Conservation (phyloP, 2,329 filamentous ascomycete species). For the Fusarium palustre region DNA sequence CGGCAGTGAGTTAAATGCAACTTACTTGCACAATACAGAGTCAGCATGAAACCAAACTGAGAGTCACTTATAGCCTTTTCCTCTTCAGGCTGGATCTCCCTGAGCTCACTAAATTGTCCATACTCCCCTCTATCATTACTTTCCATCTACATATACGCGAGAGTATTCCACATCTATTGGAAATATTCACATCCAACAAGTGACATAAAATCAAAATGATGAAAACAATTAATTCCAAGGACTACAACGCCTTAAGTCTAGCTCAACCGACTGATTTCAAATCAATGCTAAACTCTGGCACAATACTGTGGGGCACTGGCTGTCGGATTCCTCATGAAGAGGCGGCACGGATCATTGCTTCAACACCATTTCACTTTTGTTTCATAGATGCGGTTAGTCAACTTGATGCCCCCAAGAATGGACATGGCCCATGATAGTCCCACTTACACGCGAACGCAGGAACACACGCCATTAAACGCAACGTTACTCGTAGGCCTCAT, state of each 20-base stretch:
- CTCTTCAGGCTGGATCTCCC: too few species aligned
- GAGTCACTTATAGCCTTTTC: too few species aligned
- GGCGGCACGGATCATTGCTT: constrained; percentile 12
- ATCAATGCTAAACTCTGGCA: constrained; percentile 7
- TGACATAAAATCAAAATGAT: neutral
- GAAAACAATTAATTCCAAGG: constrained; percentile 1
- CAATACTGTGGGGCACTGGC: constrained; percentile 18
- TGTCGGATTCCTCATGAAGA: constrained; percentile 28
- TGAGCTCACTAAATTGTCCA: too few species aligned
- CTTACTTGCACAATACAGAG: too few species aligned
- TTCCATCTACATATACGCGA: too few species aligned
- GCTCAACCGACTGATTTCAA: constrained; percentile 24
- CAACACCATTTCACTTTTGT: constrained; percentile 20
- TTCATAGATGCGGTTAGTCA: constrained; percentile 13
- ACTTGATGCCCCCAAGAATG: too few species aligned
- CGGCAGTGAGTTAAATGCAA: too few species aligned
- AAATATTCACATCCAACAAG: too few species aligned
- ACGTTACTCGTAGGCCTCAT: constrained; percentile 16
- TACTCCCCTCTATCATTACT: too few species aligned
- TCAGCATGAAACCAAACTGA: too few species aligned
- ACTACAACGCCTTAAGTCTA: constrained; percentile 19
- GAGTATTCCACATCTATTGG: too few species aligned
- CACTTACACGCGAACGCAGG: neutral
- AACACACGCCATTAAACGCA: constrained; percentile 20
- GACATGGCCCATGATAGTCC: too few species aligned